A percentile compares a stretch with the other conserved stretches of the same genome.
These are phyloP conservation scores for Solanum ahanhuiri DNA, from an alignment of 257 asterid species.

Conservation along the genomic window DNA sequence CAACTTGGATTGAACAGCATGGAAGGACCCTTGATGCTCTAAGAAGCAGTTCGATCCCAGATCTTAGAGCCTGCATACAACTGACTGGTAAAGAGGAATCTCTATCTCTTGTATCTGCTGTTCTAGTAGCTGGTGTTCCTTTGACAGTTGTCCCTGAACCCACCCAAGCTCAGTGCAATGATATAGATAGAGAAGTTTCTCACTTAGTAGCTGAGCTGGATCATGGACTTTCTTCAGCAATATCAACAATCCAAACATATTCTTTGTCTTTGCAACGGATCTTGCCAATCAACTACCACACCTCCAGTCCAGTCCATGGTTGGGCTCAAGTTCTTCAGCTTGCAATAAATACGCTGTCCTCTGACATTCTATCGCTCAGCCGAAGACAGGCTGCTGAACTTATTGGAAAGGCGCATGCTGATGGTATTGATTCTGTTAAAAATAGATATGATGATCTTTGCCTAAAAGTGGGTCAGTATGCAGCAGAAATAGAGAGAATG, in stretches of 20 bases:
- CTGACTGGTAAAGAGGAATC: slow-evolving; percentile 66
- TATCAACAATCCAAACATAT: slow-evolving; percentile 68
- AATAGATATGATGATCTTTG: slow-evolving; percentile 70
- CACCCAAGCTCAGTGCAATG: slow-evolving; percentile 84
- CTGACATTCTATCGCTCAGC: slow-evolving; percentile 61
- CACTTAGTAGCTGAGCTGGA: slow-evolving; percentile 64
- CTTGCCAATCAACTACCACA: slow-evolving; percentile 74
- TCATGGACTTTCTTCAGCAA: slow-evolving; percentile 74
- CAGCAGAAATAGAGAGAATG: slow-evolving; percentile 72
- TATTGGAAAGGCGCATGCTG: slow-evolving; percentile 29
- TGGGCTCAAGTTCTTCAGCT: slow-evolving; percentile 84
- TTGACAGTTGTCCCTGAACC: slow-evolving; percentile 96
- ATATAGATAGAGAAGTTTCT: slow-evolving; percentile 86
- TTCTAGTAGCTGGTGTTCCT: slow-evolving; percentile 83
- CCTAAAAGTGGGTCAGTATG: slow-evolving; percentile 51
- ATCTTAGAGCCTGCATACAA: slow-evolving; percentile 38
- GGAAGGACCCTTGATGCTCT: slow-evolving; percentile 84
- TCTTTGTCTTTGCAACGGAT: slow-evolving; percentile 81
- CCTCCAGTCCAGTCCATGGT: slow-evolving; percentile 84
- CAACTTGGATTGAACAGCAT: slow-evolving; percentile 91
- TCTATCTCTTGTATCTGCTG: slow-evolving; percentile 75
- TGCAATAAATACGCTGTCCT: slow-evolving; percentile 56
- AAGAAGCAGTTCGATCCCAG: slow-evolving; percentile 73
- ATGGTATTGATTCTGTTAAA: slow-evolving; percentile 43
- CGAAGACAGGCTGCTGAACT: slow-evolving; percentile 80